Percentiles rank a stretch among this genome's conserved stretches.
Conservation (phyloP, 139 green algal genomes). For the Coccomyxa sp. region DNA sequence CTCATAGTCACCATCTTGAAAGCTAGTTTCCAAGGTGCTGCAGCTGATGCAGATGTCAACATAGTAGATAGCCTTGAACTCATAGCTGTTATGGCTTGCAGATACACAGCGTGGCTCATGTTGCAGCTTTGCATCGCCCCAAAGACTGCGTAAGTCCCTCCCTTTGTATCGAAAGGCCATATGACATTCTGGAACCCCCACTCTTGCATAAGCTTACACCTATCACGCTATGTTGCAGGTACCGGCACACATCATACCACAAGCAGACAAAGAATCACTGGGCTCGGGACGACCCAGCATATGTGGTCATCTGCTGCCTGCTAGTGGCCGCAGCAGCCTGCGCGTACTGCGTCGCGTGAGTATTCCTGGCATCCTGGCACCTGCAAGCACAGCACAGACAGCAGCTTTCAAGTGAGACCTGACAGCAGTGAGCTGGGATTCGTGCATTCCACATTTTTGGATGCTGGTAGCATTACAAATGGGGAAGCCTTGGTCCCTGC, state of each 20-base stretch:
- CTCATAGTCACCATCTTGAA: neutral
- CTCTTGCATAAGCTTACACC: neutral
- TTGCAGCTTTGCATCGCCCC: slow-evolving; percentile 86
- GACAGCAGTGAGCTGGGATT: too few species aligned
- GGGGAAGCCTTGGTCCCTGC: too few species aligned
- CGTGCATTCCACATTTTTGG: too few species aligned
- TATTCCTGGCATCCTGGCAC: neutral
- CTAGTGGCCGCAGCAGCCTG: slow-evolving; percentile 65
- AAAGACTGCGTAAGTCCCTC: slow-evolving; percentile 74
- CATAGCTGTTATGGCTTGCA: slow-evolving; percentile 22
- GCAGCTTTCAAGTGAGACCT: too few species aligned
- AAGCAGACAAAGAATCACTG: slow-evolving; percentile 98
- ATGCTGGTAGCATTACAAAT: too few species aligned
- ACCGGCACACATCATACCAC: slow-evolving; percentile 94
- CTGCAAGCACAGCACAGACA: neutral
- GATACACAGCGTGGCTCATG: slow-evolving; percentile 96
- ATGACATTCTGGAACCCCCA: neutral
- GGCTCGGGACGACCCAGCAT: slow-evolving; percentile 95
- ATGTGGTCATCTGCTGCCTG: slow-evolving; percentile 75
- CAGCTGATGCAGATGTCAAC: neutral
- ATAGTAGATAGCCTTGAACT: neutral
- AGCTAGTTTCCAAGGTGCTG: neutral
- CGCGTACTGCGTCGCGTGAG: slow-evolving; percentile 83
- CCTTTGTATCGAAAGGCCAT: neutral
- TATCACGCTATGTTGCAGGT: slow-evolving; percentile 42